Conservation (phyloP, 179 eudicot genomes). For the Corrigiola litoralis region DNA sequence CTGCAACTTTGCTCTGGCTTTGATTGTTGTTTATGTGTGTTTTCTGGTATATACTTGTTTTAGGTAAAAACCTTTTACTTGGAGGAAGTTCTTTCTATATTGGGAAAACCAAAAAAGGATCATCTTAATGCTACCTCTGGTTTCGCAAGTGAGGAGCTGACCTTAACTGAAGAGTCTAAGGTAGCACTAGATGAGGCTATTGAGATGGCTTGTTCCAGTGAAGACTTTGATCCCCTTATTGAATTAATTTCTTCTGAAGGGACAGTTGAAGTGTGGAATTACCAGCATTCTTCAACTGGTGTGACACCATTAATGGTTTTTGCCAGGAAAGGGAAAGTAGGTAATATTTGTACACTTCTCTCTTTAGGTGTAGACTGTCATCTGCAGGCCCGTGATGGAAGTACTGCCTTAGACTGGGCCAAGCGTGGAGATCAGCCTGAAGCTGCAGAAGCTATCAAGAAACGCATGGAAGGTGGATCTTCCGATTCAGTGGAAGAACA, state of each 20-base stretch:
- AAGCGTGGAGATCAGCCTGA: constrained; percentile 55
- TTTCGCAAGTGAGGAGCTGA: constrained; percentile 28
- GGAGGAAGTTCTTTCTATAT: constrained; percentile 70
- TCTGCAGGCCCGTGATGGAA: constrained; percentile 67
- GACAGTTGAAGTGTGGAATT: constrained; percentile 43
- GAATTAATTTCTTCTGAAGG: constrained; percentile 62
- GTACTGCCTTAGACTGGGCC: constrained; percentile 80
- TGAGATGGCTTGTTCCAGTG: constrained; percentile 55
- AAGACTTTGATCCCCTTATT: constrained; percentile 69
- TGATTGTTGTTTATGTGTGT: not conserved
- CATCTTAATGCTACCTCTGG: constrained; percentile 34
- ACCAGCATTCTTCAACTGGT: constrained; percentile 82
- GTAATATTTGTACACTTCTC: constrained; percentile 81
- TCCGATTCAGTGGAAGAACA: constrained; percentile 46
- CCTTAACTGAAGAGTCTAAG: constrained; percentile 44
- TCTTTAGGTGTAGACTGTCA: constrained; percentile 77
- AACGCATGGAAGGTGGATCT: constrained; percentile 42
- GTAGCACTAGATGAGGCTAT: constrained; percentile 81
- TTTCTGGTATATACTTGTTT: constrained; percentile 15
- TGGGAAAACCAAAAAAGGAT: constrained; percentile 38
- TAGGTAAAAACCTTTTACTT: constrained; percentile 79
- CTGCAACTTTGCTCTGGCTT: not conserved
- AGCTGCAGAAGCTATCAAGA: constrained; percentile 53
- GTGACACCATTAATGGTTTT: constrained; percentile 86
- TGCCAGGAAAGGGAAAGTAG: constrained; percentile 73